Conservation (phyloP, 495 filamentous ascomycete genomes). For the Hyaloscypha hepaticicola region DNA sequence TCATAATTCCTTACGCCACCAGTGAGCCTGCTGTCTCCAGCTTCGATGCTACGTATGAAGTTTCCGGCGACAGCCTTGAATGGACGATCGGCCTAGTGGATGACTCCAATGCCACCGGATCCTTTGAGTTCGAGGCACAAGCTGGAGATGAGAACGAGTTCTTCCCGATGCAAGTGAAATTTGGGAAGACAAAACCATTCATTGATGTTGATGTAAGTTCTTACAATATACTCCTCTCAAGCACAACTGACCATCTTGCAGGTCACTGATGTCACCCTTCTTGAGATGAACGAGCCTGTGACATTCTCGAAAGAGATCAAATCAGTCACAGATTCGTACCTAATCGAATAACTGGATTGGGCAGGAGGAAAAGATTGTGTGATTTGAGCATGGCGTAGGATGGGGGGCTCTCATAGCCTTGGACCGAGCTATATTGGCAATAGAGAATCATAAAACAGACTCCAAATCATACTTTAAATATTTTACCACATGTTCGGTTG, state of each 20-base stretch:
- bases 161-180: conserved; percentile 93
- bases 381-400: conserved; percentile 21
- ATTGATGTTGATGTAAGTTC: conserved; percentile 83
- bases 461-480: background rate
- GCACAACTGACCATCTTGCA: conserved; percentile 33
- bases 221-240: background rate
- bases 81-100: conserved; percentile 87
- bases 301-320: conserved; percentile 88
- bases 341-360: conserved; percentile 62
- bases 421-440: background rate
- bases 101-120: conserved; percentile 74
- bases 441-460: conserved; percentile 4
- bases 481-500: background rate
- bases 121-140: conserved; percentile 91
- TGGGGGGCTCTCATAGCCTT: background rate
- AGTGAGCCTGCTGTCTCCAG: conserved; percentile 85
- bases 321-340: conserved; percentile 76
- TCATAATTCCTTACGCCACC: conserved; percentile 79
- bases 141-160: conserved; percentile 85
- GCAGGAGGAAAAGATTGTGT: conserved; percentile 9
- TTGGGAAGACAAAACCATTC: conserved; percentile 82
- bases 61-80: conserved; percentile 87
- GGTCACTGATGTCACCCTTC: conserved; percentile 68
- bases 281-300: conserved; percentile 80
- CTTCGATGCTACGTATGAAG: conserved; percentile 92